A percentile compares a stretch with the other conserved stretches of the same genome.
These are phyloP conservation scores for Parietichytrium sp. DNA, from an alignment of 108 stramenopile species.

Conservation along the genomic window DNA sequence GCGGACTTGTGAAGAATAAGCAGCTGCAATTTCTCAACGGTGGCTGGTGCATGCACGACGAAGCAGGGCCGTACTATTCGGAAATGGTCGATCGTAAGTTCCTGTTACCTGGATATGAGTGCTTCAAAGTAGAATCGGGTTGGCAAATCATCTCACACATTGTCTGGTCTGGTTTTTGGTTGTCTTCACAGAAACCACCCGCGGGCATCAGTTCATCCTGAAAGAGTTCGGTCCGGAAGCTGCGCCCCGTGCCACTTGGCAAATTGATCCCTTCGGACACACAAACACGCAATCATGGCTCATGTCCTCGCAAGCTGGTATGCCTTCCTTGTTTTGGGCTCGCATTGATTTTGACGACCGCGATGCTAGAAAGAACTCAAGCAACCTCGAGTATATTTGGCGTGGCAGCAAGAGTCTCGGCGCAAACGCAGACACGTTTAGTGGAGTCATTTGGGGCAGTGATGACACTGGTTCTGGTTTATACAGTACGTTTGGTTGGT, in stretches of 20 bases:
- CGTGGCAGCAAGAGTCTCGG: conserved; percentile 40
- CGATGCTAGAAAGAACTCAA: conserved; percentile 61
- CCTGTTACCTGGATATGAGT: no score
- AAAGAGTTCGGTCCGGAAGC: conserved; percentile 69
- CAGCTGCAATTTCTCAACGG: conserved; percentile 87
- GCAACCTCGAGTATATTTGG: conserved; percentile 41
- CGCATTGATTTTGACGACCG: conserved; percentile 92
- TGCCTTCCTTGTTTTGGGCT: conserved; percentile 87
- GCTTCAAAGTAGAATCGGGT: no score
- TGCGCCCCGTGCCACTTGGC: conserved; percentile 85
- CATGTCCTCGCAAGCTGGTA: conserved; percentile 74
- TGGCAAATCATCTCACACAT: no score
- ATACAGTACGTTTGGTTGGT: no score
- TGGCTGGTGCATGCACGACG: conserved; percentile 98
- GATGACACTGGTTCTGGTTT: neutral
- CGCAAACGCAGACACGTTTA: conserved; percentile 67
- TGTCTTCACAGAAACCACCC: no score
- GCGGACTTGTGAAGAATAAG: conserved; percentile 65
- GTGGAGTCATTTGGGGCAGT: conserved; percentile 73
- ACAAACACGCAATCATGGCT: conserved; percentile 82
- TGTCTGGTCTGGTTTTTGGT: no score
- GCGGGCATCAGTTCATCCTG: conserved; percentile 81
- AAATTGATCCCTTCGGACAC: conserved; percentile 97
- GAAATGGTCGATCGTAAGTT: conserved; percentile 98
- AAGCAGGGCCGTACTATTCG: conserved; percentile 80